These are phyloP conservation scores for Forsythia viridissima DNA, from an alignment of 257 asterid species.

Conservation along the genomic window DNA sequence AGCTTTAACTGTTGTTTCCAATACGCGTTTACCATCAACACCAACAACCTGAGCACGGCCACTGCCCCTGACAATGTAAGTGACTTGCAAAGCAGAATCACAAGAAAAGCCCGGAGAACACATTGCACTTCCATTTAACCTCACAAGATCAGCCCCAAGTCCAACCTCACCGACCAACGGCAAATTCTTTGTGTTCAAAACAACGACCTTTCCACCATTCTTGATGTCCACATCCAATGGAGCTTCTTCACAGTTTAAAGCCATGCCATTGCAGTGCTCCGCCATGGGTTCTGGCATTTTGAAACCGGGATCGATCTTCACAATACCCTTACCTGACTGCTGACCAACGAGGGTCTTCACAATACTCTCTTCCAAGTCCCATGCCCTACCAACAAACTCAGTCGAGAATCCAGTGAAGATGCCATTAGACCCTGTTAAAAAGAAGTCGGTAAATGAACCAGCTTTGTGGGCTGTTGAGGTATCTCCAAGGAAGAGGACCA, in stretches of 20 bases:
- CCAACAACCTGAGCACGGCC: slow-evolving; percentile 87
- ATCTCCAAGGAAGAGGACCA: slow-evolving; percentile 56
- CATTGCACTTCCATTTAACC: slow-evolving; percentile 74
- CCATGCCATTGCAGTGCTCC: slow-evolving; percentile 52
- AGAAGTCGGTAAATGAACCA: slow-evolving; percentile 55
- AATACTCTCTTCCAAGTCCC: slow-evolving; percentile 46
- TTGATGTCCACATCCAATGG: slow-evolving; percentile 57
- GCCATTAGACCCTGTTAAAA: slow-evolving; percentile 49
- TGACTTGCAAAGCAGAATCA: slow-evolving; percentile 88
- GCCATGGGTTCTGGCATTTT: slow-evolving; percentile 54
- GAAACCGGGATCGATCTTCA: slow-evolving; percentile 34
- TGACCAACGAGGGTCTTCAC: slow-evolving; percentile 38
- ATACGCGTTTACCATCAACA: slow-evolving; percentile 66
- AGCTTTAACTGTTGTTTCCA: slow-evolving; percentile 68
- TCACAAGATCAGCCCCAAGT: slow-evolving; percentile 81
- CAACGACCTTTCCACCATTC: slow-evolving; percentile 64
- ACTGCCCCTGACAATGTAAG: slow-evolving; percentile 81
- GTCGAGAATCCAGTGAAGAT: slow-evolving; percentile 56
- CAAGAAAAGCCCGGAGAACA: slow-evolving; percentile 94
- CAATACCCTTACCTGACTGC: slow-evolving; percentile 42
- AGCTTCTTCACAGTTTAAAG: slow-evolving; percentile 58
- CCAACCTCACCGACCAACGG: slow-evolving; percentile 86
- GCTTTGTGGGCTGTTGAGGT: slow-evolving; percentile 54
- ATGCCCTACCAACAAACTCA: slow-evolving; percentile 49
- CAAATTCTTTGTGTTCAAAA: slow-evolving; percentile 80